Base-by-base conservation (phyloP, 2,329 filamentous ascomycete species). In the Colletotrichum chlorophyti region DNA sequence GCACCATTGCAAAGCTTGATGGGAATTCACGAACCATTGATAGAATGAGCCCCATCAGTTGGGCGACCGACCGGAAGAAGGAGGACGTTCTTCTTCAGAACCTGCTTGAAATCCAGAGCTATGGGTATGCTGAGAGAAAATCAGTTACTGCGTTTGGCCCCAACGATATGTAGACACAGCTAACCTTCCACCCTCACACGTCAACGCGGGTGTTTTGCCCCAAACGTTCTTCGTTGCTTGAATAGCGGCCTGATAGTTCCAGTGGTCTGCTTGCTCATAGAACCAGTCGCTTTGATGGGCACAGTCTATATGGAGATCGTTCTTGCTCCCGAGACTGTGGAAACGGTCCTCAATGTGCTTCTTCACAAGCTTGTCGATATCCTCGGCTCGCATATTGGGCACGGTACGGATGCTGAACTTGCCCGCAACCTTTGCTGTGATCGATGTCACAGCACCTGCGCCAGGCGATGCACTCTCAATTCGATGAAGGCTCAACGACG, bases 341-440 rank as follows among this genome's bases (percentile, higher is more conserved):
- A 96, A 97, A 65, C 90, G 87, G 63, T 90, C 87, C 70, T 93
- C 84, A 63, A 98, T 84, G 74, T 93, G 90, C 73, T 90, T 88
- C 78, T 87, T 90, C 37, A 99, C 94, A 43, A 89, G 83, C 70
- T 87, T 83, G 77, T 96, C 96, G 69, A 97, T 96, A 71, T 89
- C 86, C 52, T 92, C 87, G 66, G 92, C 91, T 72, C 97, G 91
- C 95, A 99, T 99, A 79, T 99, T 87, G 48, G 95, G 95, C 14
- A 99, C 95, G 29, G 93, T 98, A 66, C 95, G 89, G 77, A 99
- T 97, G 48, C 91, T 96, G 82, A 99, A 99, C 80, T 99, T 99
- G 77, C 95, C 95, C 68, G 90, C 90, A 53, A 98, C 94, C 82
- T 97, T 97, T 69, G 95, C 94, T 3, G 95, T 95, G 67, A 99